Evolutionary conservation across 108 stramenopile species (phyloP), one percentile per base, ranked within the genome.

Genomic region (Schizochytrium sp.): DNA sequence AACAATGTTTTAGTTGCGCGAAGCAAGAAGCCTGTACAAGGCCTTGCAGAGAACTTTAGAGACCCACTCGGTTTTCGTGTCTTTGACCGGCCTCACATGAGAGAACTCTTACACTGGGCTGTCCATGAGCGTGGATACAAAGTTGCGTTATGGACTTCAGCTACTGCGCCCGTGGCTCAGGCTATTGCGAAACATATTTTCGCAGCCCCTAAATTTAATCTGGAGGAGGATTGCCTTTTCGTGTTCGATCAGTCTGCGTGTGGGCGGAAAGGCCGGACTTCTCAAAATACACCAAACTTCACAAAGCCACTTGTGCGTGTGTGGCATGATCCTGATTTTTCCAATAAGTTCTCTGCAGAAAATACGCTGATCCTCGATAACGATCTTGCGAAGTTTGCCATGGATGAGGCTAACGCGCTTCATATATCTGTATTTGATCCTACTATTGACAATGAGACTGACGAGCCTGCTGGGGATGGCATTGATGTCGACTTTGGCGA

Each of bases 51-150:
- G 47, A 83, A 83, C 3, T 55, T 38, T 53, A 17, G 53, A 8
- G 76, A 83, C 53, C 76, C 76, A 5, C 53, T 83, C 28, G 76
- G 76, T 5, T 55, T 83, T 1, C 53, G 38, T 3, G 76, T 83
- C 45, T 83, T 55, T 53, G 76, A 83, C 28, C 76, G 76, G 15
- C 76, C 76, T 17, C 76, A 83, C 76, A 55, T 49, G 47, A 47
- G 76, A n/a, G 76, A 83, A 53, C 53, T 83, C 53, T 55, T 83
- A n/a, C 76, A 55, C 53, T 83, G 76, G 76, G 76, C 76, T 7
- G 50, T 47, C 10, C 64, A 69, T 2, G 55, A 55, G 15, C 76
- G 76, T 0, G 76, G 76, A 10, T 83, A 55, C 76, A 53, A 7
- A 10, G n/a, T 83, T 8, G 76, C 76, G 10, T 2, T 83, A 10